These are phyloP conservation scores for Aspergillus fumigatus DNA, from an alignment of 2,329 filamentous ascomycete species.

Conservation along the genomic window DNA sequence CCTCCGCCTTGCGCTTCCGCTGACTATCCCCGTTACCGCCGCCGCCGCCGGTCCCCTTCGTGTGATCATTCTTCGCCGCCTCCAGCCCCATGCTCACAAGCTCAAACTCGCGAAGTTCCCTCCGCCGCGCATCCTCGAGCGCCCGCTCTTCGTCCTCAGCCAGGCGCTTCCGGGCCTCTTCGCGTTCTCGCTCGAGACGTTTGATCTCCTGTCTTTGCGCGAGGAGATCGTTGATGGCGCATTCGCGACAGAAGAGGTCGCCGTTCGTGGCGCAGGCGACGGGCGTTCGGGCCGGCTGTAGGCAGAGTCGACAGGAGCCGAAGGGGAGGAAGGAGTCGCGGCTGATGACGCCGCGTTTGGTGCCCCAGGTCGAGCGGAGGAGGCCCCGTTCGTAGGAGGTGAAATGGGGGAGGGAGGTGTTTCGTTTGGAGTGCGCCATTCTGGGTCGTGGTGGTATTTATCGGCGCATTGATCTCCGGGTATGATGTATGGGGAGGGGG, in stretches of 20 bases:
- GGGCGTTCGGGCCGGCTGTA: slow-evolving; percentile 73
- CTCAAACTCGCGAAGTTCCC: slow-evolving; percentile 79
- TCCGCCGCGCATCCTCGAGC: slow-evolving; percentile 65
- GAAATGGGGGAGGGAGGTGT: slow-evolving; percentile 89
- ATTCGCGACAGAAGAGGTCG: slow-evolving; percentile 94
- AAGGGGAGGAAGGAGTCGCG: slow-evolving; percentile 92
- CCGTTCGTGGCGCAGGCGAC: slow-evolving; percentile 74
- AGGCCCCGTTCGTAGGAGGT: slow-evolving; percentile 84
- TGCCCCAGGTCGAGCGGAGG: slow-evolving; percentile 76
- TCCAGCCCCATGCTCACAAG: slow-evolving; percentile 67
- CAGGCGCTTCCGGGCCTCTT: slow-evolving; percentile 58
- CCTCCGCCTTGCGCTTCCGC: slow-evolving; percentile 28
- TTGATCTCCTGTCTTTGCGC: slow-evolving; percentile 90
- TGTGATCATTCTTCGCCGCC: slow-evolving; percentile 15
- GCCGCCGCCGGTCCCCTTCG: slow-evolving; percentile 8
- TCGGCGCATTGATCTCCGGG: not conserved
- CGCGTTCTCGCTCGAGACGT: slow-evolving; percentile 64
- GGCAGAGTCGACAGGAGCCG: slow-evolving; percentile 80
- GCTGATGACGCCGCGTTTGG: slow-evolving; percentile 74
- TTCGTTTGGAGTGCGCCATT: slow-evolving; percentile 64
- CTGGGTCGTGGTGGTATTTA: not conserved
- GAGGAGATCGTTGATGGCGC: slow-evolving; percentile 84
- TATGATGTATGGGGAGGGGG: not conserved
- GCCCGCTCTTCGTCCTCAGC: slow-evolving; percentile 56
- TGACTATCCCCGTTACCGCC: slow-evolving; percentile 12